Percentiles rank a stretch among this genome's conserved stretches.
phyloP scores from a whole-genome alignment of 345 rosid genomes.

The Schrenkiella parvula region DNA sequence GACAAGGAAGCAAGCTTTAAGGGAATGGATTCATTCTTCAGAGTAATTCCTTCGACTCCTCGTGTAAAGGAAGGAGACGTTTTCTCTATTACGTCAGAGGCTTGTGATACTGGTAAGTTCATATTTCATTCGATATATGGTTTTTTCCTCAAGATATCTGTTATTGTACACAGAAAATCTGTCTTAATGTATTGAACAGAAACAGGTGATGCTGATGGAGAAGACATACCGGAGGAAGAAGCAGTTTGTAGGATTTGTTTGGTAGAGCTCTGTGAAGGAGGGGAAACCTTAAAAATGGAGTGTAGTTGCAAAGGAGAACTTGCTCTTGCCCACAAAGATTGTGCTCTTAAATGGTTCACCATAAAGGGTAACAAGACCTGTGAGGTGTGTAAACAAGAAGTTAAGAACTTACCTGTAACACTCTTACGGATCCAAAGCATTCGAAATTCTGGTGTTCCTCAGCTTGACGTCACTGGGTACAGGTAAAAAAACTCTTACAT shows the following conservation, averaged over 20 bases:
- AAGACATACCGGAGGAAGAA: slow-evolving; percentile 91
- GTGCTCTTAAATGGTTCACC: slow-evolving; percentile 94
- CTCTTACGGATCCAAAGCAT: slow-evolving; percentile 69
- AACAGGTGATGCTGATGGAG: slow-evolving; percentile 53
- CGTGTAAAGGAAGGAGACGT: slow-evolving; percentile 61
- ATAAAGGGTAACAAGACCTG: slow-evolving; percentile 92
- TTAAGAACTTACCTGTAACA: slow-evolving; percentile 80
- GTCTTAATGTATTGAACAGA: slow-evolving; percentile 39
- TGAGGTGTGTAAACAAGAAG: slow-evolving; percentile 89
- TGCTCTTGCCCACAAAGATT: slow-evolving; percentile 87
- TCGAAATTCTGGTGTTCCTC: slow-evolving; percentile 32
- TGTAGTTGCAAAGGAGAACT: slow-evolving; percentile 99
- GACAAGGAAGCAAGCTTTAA: slow-evolving; percentile 57
- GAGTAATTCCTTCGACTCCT: slow-evolving; percentile 81
- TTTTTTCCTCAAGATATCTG: not conserved
- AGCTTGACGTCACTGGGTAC: slow-evolving; percentile 28
- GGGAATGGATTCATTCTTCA: slow-evolving; percentile 88
- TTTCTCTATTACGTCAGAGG: slow-evolving; percentile 36
- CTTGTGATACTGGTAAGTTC: slow-evolving; percentile 44
- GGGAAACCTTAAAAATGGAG: slow-evolving; percentile 95
- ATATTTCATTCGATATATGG: not conserved
- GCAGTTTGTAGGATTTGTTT: slow-evolving; percentile 95
- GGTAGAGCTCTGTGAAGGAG: slow-evolving; percentile 87
- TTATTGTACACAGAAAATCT: not conserved
- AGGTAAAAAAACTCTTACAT: slow-evolving; percentile 8